These are phyloP conservation scores for Nigrospora osmanthi DNA, from an alignment of 2,329 filamentous ascomycete species.

Conservation along the genomic window DNA sequence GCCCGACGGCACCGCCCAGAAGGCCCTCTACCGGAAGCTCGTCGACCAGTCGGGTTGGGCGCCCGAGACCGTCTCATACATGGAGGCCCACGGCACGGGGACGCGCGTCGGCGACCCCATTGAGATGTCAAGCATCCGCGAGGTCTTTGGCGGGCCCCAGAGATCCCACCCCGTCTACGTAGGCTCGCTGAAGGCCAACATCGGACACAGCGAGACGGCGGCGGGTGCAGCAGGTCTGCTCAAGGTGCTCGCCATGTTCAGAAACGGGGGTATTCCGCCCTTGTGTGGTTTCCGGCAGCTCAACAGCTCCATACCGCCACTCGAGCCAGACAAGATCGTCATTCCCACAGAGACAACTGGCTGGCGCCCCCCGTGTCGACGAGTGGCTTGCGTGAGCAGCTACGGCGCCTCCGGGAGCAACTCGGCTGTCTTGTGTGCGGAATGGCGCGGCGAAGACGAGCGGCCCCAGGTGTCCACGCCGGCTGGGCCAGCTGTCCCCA, in stretches of 20 bases:
- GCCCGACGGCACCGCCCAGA: conserved; percentile 17
- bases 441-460: background rate
- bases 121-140: conserved; percentile 12
- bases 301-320: conserved; percentile 18
- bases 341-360: conserved; percentile 14
- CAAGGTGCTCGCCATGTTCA: conserved; percentile 24
- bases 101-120: conserved; percentile 26
- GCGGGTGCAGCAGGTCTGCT: conserved; percentile 20
- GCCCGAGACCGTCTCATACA: conserved; percentile 1
- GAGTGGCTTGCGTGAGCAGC: conserved; percentile 23
- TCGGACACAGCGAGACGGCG: conserved; percentile 20
- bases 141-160: conserved; percentile 5
- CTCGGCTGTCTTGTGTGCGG: conserved; percentile 12
- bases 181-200: conserved; percentile 21
- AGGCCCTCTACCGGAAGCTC: conserved; percentile 19
- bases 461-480: background rate
- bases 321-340: conserved; percentile 8
- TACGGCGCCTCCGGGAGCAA: conserved; percentile 29
- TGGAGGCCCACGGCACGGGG: conserved; percentile 39
- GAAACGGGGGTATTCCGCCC: conserved; percentile 13
- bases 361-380: conserved; percentile 16
- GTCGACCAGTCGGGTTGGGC: conserved; percentile 7
- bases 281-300: conserved; percentile 15
- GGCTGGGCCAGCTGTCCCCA: too few species aligned
- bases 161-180: conserved; percentile 6